A percentile compares a stretch with the other conserved stretches of the same genome.
phyloP scores from a whole-genome alignment of 768 basidiomycete species.

The Termitomyces sp. region DNA sequence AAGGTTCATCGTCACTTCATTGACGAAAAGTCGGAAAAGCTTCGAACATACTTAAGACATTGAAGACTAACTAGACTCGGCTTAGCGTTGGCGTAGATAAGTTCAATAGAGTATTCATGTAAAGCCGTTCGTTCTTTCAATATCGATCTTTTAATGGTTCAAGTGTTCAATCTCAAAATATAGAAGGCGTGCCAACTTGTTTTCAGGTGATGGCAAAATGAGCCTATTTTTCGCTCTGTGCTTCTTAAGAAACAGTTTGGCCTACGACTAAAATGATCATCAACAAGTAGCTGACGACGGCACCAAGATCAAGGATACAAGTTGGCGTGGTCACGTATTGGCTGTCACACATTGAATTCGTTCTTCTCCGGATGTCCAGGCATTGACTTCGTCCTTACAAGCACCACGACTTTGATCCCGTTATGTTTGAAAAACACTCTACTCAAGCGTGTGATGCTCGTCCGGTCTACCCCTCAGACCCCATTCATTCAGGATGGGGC shows the following conservation, averaged over 20 bases:
- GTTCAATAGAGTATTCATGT: neutral
- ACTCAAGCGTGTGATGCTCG: slow-evolving; percentile 21
- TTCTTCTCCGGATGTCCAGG: slow-evolving; percentile 9
- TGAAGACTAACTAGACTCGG: neutral
- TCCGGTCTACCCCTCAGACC: slow-evolving; percentile 15
- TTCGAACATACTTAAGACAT: neutral
- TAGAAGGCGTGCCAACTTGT: neutral
- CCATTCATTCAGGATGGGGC: slow-evolving; percentile 22
- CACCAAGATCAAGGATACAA: neutral
- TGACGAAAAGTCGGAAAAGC: neutral
- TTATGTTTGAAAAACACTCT: slow-evolving; percentile 21
- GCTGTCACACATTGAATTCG: neutral
- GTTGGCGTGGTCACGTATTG: slow-evolving; percentile 5
- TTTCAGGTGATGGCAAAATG: neutral
- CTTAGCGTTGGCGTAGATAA: neutral
- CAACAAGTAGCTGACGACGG: neutral
- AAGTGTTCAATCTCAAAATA: neutral
- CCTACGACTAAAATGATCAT: neutral
- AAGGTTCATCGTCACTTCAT: neutral
- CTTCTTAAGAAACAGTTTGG: neutral
- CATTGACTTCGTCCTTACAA: slow-evolving; percentile 6
- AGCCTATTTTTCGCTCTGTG: neutral
- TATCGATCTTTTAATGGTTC: neutral
- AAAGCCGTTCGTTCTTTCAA: neutral
- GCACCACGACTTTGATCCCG: neutral